These are phyloP conservation scores for Hypoxylon sp. DNA, from an alignment of 2,329 filamentous ascomycete species.

Conservation along the genomic window DNA sequence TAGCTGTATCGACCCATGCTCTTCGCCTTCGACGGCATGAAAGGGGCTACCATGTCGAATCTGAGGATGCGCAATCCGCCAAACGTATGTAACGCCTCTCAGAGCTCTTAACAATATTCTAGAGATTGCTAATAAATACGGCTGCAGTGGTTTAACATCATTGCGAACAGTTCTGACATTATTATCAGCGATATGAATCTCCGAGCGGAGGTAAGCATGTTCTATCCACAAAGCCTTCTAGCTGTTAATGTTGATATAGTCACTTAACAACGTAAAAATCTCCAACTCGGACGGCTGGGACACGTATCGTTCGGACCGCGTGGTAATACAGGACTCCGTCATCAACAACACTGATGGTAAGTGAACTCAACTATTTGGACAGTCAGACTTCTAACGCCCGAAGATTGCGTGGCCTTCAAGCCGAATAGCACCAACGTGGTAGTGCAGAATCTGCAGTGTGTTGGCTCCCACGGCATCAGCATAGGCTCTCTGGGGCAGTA, in stretches of 20 bases:
- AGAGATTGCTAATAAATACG: slow-evolving; percentile 1
- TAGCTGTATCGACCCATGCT: slow-evolving; percentile 64
- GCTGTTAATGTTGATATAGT: slow-evolving; percentile 23
- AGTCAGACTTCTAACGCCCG: background rate
- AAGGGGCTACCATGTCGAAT: slow-evolving; percentile 65
- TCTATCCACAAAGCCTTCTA: background rate
- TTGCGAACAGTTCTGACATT: slow-evolving; percentile 71
- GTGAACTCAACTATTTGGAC: slow-evolving; percentile 21
- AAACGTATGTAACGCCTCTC: slow-evolving; percentile 33
- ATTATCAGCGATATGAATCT: slow-evolving; percentile 70
- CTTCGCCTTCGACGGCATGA: slow-evolving; percentile 63
- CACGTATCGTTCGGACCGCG: slow-evolving; percentile 66
- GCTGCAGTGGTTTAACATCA: slow-evolving; percentile 70
- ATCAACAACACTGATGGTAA: slow-evolving; percentile 68
- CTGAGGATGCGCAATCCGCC: slow-evolving; percentile 67
- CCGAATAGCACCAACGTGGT: slow-evolving; percentile 74
- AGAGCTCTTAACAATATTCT: background rate
- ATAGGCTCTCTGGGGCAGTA: slow-evolving; percentile 78
- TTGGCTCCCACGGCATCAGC: slow-evolving; percentile 75
- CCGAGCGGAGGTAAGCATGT: slow-evolving; percentile 48
- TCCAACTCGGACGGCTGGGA: slow-evolving; percentile 72
- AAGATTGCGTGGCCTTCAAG: slow-evolving; percentile 76
- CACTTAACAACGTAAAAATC: slow-evolving; percentile 58
- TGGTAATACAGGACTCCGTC: slow-evolving; percentile 72
- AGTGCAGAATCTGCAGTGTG: slow-evolving; percentile 72